These are phyloP conservation scores for Pouteria campechiana DNA, from an alignment of 179 eudicot genomes.

Conservation along the genomic window DNA sequence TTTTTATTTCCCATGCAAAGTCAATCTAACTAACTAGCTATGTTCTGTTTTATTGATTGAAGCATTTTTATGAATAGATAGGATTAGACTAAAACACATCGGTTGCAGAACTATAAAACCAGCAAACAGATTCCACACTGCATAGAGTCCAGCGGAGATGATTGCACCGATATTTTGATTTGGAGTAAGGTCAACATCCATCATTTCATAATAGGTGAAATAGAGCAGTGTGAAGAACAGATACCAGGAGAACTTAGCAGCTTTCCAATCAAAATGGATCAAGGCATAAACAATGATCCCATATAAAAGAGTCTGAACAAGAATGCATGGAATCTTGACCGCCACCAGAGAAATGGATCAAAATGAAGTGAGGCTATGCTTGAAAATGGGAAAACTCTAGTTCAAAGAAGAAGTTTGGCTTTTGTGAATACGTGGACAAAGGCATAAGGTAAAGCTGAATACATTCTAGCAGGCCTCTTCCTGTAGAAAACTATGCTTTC, in stretches of 20 bases:
- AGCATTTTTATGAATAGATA: too few relatives aligned
- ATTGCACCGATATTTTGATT: constrained; percentile 14
- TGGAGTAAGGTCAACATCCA: constrained; percentile 17
- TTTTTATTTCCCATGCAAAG: too few relatives aligned
- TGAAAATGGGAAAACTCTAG: not conserved
- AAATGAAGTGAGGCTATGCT: too few relatives aligned
- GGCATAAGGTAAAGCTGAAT: constrained; percentile 71
- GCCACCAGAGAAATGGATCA: constrained; percentile 6
- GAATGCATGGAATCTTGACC: constrained; percentile 13
- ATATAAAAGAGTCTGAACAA: constrained; percentile 11
- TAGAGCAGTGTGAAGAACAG: constrained; percentile 13
- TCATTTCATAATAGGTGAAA: constrained; percentile 21
- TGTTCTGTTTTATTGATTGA: too few relatives aligned
- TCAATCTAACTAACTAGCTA: too few relatives aligned
- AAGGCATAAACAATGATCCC: constrained; percentile 13
- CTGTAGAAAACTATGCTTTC: constrained; percentile 73
- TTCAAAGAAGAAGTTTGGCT: not conserved
- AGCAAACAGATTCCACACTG: constrained; percentile 19
- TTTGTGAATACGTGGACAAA: constrained; percentile 41
- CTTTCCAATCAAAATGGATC: constrained; percentile 19
- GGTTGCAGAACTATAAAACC: constrained; percentile 15
- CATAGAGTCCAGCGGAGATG: constrained; percentile 11
- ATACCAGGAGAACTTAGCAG: constrained; percentile 12
- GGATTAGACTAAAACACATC: not conserved
- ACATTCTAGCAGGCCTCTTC: constrained; percentile 86